These are phyloP conservation scores for Rhizopus arrhizus DNA, from an alignment of 371 early-diverging fungal genomes.

Conservation along the genomic window DNA sequence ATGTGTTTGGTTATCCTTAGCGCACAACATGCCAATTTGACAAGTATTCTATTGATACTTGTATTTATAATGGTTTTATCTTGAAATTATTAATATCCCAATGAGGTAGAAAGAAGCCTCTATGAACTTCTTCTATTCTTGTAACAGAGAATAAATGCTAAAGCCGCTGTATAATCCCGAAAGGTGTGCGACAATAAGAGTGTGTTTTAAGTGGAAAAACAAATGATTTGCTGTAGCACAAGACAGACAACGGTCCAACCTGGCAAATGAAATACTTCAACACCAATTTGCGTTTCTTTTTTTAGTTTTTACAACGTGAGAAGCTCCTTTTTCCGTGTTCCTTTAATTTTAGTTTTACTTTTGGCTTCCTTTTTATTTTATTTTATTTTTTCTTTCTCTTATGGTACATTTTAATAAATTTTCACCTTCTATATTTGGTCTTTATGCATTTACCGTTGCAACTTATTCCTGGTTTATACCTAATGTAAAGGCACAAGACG, in stretches of 20 bases:
- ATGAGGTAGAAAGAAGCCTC: too few species aligned
- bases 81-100: too few species aligned
- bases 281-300: neutral
- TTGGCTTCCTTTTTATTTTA: slow-evolving; percentile 7
- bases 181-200: slow-evolving; percentile 1
- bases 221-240: neutral
- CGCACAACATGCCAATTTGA: too few species aligned
- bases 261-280: neutral
- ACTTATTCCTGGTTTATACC: slow-evolving; percentile 13
- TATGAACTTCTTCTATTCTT: too few species aligned
- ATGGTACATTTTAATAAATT: slow-evolving; percentile 15
- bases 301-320: slow-evolving; percentile 1
- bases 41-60: too few species aligned
- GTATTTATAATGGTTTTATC: too few species aligned
- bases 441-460: slow-evolving; percentile 2
- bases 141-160: too few species aligned
- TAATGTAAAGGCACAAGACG: slow-evolving; percentile 17
- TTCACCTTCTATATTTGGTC: slow-evolving; percentile 2
- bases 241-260: neutral
- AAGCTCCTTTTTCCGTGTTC: neutral
- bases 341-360: neutral
- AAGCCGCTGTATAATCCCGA: too few species aligned
- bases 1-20: too few species aligned
- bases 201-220: neutral
- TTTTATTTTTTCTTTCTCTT: slow-evolving; percentile 5